Evolutionary conservation across 768 basidiomycete species (phyloP).

Genomic region (Trametes cingulata): DNA sequence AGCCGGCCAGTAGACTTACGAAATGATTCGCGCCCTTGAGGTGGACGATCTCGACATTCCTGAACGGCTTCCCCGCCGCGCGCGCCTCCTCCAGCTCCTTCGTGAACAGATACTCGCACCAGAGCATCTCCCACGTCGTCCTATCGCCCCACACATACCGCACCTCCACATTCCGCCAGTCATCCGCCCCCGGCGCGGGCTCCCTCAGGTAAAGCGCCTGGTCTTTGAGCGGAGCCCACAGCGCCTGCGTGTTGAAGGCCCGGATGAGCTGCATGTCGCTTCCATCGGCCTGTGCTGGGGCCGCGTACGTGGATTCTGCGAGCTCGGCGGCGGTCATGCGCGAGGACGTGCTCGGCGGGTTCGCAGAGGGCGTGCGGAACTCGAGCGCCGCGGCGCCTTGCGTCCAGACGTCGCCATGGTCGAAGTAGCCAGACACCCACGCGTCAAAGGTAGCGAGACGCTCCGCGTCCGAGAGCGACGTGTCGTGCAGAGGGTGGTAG

Average conservation of each 20-base stretch:
- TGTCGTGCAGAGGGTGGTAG: conserved; percentile 2
- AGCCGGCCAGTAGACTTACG: neutral
- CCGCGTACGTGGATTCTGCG: neutral
- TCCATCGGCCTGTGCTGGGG: neutral
- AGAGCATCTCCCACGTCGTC: conserved; percentile 11
- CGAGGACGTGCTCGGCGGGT: neutral
- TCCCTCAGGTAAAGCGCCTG: neutral
- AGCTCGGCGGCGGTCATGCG: conserved; percentile 1
- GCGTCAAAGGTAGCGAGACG: neutral
- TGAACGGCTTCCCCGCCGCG: neutral
- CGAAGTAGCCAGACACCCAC: conserved; percentile 20
- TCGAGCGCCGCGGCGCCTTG: conserved; percentile 4
- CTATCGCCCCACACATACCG: neutral
- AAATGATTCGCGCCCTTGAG: conserved; percentile 14
- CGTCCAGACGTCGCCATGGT: conserved; percentile 15
- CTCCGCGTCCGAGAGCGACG: conserved; percentile 2
- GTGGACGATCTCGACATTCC: conserved; percentile 3
- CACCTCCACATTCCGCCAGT: conserved; percentile 1
- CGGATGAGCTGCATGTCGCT: neutral
- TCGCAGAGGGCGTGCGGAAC: neutral
- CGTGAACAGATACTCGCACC: neutral
- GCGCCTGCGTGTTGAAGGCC: neutral
- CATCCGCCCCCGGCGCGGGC: neutral
- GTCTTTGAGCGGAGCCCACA: neutral
- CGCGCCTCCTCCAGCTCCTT: conserved; percentile 9